Evolutionary conservation across 805 yeast genomes (phyloP).

Genomic region (Candida wancherniae): DNA sequence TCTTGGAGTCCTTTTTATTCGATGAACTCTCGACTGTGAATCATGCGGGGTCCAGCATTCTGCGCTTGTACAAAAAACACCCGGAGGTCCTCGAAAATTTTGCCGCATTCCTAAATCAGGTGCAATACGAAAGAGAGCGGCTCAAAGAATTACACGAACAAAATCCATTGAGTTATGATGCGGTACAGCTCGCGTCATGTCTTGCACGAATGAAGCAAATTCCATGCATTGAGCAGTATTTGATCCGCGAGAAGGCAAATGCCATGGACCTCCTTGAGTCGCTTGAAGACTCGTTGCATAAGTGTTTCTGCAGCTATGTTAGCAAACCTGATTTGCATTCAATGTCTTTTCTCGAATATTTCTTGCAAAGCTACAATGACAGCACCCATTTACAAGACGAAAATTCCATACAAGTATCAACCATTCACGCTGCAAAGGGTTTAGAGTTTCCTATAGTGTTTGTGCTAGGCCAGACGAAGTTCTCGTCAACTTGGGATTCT

Average conservation of each 20-base stretch:
- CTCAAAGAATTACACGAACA: constrained; percentile 5
- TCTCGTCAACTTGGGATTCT: constrained; percentile 11
- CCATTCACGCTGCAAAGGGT: constrained; percentile 74
- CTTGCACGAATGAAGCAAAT: constrained; percentile 11
- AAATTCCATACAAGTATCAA: constrained; percentile 50
- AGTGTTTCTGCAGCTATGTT: constrained; percentile 8
- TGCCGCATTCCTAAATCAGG: constrained; percentile 11
- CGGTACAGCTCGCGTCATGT: constrained; percentile 10
- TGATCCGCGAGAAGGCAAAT: constrained; percentile 4
- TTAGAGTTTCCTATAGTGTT: constrained; percentile 69
- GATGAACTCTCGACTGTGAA: constrained; percentile 6
- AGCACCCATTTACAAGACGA: constrained; percentile 24
- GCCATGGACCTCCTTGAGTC: constrained; percentile 10
- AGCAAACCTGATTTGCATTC: constrained; percentile 5
- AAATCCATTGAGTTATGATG: constrained; percentile 9
- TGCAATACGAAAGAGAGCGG: constrained; percentile 10
- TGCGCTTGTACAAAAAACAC: constrained; percentile 8
- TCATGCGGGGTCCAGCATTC: constrained; percentile 1
- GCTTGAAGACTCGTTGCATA: constrained; percentile 15
- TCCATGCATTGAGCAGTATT: constrained; percentile 6
- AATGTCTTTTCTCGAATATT: constrained; percentile 31
- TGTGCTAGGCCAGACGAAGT: constrained; percentile 22
- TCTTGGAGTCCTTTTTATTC: constrained; percentile 12
- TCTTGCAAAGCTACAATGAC: constrained; percentile 38
- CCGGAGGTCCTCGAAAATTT: constrained; percentile 8